phyloP scores from a whole-genome alignment of 805 yeast species.

The Cyberlindnera galapagoensis region DNA sequence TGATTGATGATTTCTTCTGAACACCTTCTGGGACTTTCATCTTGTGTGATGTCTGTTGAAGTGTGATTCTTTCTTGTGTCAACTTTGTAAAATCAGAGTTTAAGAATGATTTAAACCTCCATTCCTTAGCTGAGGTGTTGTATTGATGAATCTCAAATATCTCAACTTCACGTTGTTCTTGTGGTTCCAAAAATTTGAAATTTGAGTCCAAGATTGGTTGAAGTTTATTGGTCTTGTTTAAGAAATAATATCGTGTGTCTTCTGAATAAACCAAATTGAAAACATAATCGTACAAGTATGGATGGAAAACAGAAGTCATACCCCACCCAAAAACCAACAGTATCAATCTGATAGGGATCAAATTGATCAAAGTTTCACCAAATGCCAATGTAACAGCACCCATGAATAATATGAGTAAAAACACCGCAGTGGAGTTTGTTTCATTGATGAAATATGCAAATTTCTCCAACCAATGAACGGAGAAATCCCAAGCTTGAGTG shows the following conservation, averaged over 20 bases:
- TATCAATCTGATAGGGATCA: conserved; percentile 30
- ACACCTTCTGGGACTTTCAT: too few species aligned
- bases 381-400: conserved; percentile 26
- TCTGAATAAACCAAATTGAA: conserved; percentile 50
- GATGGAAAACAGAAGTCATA: conserved; percentile 40
- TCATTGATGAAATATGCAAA: conserved; percentile 64
- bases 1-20: conserved; percentile 24
- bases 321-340: conserved; percentile 45
- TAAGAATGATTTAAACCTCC: conserved; percentile 60
- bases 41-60: not conserved
- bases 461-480: conserved; percentile 41
- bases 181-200: conserved; percentile 33
- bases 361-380: conserved; percentile 22
- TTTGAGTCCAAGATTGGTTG: conserved; percentile 39
- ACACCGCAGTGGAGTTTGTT: conserved; percentile 47
- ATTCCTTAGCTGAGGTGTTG: conserved; percentile 41
- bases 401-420: conserved; percentile 30
- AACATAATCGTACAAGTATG: conserved; percentile 40
- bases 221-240: conserved; percentile 41
- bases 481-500: conserved; percentile 53
- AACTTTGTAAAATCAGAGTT: conserved; percentile 48
- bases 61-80: conserved; percentile 29
- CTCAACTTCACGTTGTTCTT: conserved; percentile 47
- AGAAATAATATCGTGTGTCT: conserved; percentile 49
- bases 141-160: conserved; percentile 62